Evolutionary conservation across 177 flowering plant species (phyloP).

Genomic region (Tripterygium wilfordii): DNA sequence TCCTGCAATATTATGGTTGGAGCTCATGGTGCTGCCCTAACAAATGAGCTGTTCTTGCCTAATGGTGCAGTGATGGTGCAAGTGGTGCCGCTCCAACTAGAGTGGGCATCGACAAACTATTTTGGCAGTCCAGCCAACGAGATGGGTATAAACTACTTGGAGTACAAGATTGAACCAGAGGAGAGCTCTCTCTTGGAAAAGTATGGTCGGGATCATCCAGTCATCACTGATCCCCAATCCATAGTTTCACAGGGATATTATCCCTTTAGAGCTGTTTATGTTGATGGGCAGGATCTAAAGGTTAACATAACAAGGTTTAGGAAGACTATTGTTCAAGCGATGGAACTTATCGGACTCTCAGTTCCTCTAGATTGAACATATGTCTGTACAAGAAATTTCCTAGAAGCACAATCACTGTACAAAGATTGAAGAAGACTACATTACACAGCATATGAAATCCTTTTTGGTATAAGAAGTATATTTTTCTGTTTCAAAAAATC

Average conservation of each 20-base stretch:
- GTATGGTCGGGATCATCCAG: conserved; percentile 28
- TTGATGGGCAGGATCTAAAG: conserved; percentile 42
- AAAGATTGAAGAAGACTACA: too few species aligned
- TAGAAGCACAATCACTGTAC: too few species aligned
- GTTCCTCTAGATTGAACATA: too few species aligned
- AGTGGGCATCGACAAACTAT: conserved; percentile 30
- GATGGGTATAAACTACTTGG: conserved; percentile 35
- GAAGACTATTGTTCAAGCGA: conserved; percentile 23
- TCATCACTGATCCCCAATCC: conserved; percentile 21
- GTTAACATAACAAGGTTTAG: conserved; percentile 26
- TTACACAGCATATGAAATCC: too few species aligned
- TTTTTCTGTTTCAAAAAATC: too few species aligned
- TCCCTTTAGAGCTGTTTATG: conserved; percentile 29
- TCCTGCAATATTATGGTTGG: conserved; percentile 36
- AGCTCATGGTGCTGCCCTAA: conserved; percentile 54
- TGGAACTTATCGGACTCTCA: conserved; percentile 1
- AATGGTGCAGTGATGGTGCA: conserved; percentile 40
- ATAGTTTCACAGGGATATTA: conserved; percentile 19
- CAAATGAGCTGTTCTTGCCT: conserved; percentile 32
- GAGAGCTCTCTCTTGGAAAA: conserved; percentile 29
- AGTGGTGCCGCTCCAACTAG: conserved; percentile 35
- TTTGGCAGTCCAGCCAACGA: conserved; percentile 19
- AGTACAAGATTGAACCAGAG: conserved; percentile 30
- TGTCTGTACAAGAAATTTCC: too few species aligned
- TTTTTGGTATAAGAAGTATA: too few species aligned